Evolutionary conservation across 1,284 basidiomycete genomes (phyloP), one percentile per base, ranked within the genome.

Genomic region (Ganoderma meredithae): DNA sequence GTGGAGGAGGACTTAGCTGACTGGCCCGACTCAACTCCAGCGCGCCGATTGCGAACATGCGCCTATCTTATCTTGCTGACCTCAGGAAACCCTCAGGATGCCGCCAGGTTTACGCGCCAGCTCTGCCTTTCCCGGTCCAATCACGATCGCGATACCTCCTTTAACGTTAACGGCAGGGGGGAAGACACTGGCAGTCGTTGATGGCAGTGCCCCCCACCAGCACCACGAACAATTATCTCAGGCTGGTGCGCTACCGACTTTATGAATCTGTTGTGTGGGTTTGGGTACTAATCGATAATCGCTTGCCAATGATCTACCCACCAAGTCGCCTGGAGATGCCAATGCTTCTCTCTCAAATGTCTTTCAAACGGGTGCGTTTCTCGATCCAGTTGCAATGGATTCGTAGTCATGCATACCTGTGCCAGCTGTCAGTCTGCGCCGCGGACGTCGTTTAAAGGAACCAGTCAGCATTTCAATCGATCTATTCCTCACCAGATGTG

Each of bases 1-100:
- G 62, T 40, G 64, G 65, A 58, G 66, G 49, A 41, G 59, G 17
- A n/a, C n/a, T n/a, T n/a, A n/a, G n/a, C n/a, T n/a, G n/a, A n/a
- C n/a, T n/a, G n/a, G n/a, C n/a, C n/a, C n/a, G n/a, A n/a, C n/a
- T 31, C 27, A 31, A 31, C 27, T 31, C 27, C 27, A 31, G 3
- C 27, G 2, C 27, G 27, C 27, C 3, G 27, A 31, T 31, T 31
- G 27, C 27, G 27, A 31, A 31, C 27, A 31, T 31, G 27, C 27
- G 27, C 27, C 27, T 31, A 31, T 31, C 27, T 31, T 31, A 31
- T 31, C 27, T 31, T 31, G 27, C 27, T 31, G 27, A 3, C 27
- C 27, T 31, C n/a, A n/a, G n/a, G n/a, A n/a, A n/a, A n/a, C n/a
- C n/a, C n/a, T n/a, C n/a, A n/a, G n/a, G n/a, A n/a, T n/a, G n/a